A percentile compares a stretch with the other conserved stretches of the same genome.
Evolutionary conservation across 2,329 filamentous ascomycete genomes (phyloP).

Genomic region (Colletotrichum lini): DNA sequence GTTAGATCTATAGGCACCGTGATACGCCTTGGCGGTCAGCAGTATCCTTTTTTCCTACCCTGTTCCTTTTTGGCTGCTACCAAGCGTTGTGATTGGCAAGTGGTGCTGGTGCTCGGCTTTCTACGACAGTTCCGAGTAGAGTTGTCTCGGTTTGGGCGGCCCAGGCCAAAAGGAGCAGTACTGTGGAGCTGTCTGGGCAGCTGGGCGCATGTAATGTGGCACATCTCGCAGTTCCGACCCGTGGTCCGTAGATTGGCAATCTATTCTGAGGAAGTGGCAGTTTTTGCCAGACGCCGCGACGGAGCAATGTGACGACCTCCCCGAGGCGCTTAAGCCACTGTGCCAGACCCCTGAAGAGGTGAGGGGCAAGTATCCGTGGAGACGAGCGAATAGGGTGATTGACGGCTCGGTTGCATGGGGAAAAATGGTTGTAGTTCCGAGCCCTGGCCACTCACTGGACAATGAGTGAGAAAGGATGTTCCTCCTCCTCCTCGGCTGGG

Average conservation of each 20-base stretch:
- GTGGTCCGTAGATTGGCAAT: slow-evolving; percentile 26
- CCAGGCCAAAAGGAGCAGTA: background rate
- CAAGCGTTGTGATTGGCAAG: slow-evolving; percentile 9
- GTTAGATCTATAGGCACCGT: background rate
- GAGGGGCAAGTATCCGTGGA: background rate
- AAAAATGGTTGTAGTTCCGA: slow-evolving; percentile 19
- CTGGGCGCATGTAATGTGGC: slow-evolving; percentile 10
- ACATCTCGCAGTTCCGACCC: slow-evolving; percentile 12
- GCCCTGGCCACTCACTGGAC: slow-evolving; percentile 24
- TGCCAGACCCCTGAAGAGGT: slow-evolving; percentile 6
- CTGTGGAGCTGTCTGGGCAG: slow-evolving; percentile 5
- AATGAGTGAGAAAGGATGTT: slow-evolving; percentile 1
- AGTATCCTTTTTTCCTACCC: background rate
- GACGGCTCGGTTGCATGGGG: slow-evolving; percentile 25
- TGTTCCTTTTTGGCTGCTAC: background rate
- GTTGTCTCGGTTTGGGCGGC: slow-evolving; percentile 5
- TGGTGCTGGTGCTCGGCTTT: background rate
- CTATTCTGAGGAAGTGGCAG: slow-evolving; percentile 22
- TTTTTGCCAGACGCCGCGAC: slow-evolving; percentile 16
- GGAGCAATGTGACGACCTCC: slow-evolving; percentile 29
- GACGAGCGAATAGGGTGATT: slow-evolving; percentile 19
- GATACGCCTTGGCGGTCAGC: slow-evolving; percentile 6
- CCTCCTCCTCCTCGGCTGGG: slow-evolving; percentile 5
- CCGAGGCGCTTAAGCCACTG: slow-evolving; percentile 28
- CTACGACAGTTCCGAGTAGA: slow-evolving; percentile 5